A percentile compares a stretch with the other conserved stretches of the same genome.
Evolutionary conservation across 441 rosid genomes (phyloP).

Genomic region (Jatropha podagrica): DNA sequence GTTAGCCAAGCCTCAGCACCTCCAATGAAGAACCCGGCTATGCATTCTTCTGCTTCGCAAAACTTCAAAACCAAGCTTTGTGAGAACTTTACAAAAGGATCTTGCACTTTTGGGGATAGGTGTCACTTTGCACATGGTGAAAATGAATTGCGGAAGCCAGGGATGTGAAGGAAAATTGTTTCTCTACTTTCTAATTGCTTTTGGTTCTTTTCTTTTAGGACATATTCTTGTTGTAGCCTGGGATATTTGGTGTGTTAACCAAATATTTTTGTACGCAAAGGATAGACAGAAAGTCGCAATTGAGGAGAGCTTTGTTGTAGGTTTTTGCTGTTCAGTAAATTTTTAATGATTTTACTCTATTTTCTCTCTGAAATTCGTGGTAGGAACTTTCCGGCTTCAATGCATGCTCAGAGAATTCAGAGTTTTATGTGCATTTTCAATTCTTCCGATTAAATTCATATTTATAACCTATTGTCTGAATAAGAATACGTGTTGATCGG

Average conservation of each 20-base stretch:
- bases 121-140: constrained; percentile 98
- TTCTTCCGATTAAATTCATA: no score
- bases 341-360: not conserved
- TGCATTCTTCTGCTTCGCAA: constrained; percentile 38
- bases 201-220: constrained; percentile 10
- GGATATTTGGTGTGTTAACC: constrained; percentile 5
- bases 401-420: no score
- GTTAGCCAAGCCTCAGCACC: constrained; percentile 48
- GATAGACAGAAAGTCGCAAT: not conserved
- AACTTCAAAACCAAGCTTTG: constrained; percentile 88
- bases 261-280: constrained; percentile 14
- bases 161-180: constrained; percentile 28
- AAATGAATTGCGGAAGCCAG: constrained; percentile 73
- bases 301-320: constrained; percentile 1
- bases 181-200: not conserved
- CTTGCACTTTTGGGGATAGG: constrained; percentile 89
- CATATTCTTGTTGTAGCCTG: constrained; percentile 15
- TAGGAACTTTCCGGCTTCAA: no score
- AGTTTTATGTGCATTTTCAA: no score
- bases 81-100: constrained; percentile 80
- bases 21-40: constrained; percentile 35
- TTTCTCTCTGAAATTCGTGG: not conserved
- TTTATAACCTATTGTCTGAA: no score
- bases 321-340: not conserved
- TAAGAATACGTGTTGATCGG: no score